Evolutionary conservation across 2,329 filamentous ascomycete genomes (phyloP), one percentile per base, ranked within the genome.

Genomic region (Chalara sp.): DNA sequence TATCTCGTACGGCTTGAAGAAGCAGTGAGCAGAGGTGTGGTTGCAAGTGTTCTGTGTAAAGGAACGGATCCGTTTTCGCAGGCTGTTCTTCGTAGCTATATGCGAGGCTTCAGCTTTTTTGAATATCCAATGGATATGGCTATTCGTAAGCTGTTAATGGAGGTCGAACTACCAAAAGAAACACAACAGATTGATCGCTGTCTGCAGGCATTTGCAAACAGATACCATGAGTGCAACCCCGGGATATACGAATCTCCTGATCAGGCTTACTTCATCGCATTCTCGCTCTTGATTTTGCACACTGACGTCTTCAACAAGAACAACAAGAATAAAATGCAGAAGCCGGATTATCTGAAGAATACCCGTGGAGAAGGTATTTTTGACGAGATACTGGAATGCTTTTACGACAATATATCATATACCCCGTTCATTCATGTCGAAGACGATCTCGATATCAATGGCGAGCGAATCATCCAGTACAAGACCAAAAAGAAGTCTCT

Each of bases 221-320:
- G 93, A 52, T 99, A 99, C 67, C 89, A 97, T 65, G 93, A 99
- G 68, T 99, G 93, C 70, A 99, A 99, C 61, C 93, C 93, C 2
- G 92, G 93, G 39, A 95, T 99, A 53, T 99, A 95, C 69, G 80
- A 86, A 29, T 85, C 84, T 33, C 83, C 90, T 61, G 93, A 97
- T 63, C 89, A 96, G 70, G 91, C 93, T n/a, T 96, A 97, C 67
- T 96, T 97, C 63, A 92, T 97, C 57, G 90, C 92, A 12, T 99
- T 99, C 65, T 97, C 92, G 2, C 83, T 99, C 51, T 80, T 99
- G 53, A 96, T 99, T 59, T 75, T 99, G 33, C 93, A 99, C 62
- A 97, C 93, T 0, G 93, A 99, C 65, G 89, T 95, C n/a, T 97
- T 97, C 80, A 99, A 99, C 75, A 96, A 95, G 70, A 99, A 97